Evolutionary conservation across 495 filamentous ascomycete species (phyloP).

Genomic region (Penicillium cinerascens): DNA sequence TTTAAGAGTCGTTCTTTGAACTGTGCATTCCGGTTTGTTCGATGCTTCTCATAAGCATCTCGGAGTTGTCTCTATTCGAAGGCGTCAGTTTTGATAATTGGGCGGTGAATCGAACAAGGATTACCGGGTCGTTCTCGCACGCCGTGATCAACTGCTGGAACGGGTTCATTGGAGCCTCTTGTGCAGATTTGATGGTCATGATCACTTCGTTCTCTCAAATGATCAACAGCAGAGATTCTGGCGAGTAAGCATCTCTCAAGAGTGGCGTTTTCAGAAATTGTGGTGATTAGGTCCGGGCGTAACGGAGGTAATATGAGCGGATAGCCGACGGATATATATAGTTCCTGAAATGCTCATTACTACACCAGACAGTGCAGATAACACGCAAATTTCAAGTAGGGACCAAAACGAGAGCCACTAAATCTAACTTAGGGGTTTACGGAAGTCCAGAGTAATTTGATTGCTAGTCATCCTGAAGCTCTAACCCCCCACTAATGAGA

Average conservation of each 20-base stretch:
- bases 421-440: neutral
- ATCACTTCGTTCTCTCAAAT: neutral
- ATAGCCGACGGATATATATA: conserved; percentile 8
- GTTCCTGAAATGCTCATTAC: neutral
- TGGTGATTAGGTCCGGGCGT: neutral
- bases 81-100: neutral
- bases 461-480: neutral
- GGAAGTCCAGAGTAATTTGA: neutral
- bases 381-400: neutral
- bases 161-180: conserved; percentile 51
- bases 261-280: neutral
- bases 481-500: neutral
- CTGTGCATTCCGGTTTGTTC: conserved; percentile 65
- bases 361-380: neutral
- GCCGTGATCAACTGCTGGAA: conserved; percentile 70
- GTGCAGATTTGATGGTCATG: conserved; percentile 22
- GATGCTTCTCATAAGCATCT: conserved; percentile 66
- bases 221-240: neutral
- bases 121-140: conserved; percentile 58
- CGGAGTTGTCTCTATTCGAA: conserved; percentile 63
- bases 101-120: neutral
- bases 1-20: conserved; percentile 67
- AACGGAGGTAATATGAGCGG: neutral
- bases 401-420: neutral
- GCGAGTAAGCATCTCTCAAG: neutral